Evolutionary conservation across 768 basidiomycete species (phyloP).

Genomic region (Auricularia auricula-judae): DNA sequence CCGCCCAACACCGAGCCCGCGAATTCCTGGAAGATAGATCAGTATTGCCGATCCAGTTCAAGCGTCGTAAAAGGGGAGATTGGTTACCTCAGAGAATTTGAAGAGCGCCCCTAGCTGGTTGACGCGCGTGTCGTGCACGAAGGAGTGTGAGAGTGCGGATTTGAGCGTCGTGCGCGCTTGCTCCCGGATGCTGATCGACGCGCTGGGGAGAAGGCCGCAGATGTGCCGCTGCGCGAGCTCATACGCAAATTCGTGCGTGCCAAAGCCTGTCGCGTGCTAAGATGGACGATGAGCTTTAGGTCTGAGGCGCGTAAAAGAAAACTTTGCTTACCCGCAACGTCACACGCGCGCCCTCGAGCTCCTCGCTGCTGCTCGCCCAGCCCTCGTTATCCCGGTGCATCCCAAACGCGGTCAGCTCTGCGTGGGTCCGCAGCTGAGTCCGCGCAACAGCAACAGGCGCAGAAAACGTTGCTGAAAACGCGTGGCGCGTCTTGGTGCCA

Average conservation of each 20-base stretch:
- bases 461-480: slow-evolving; percentile 61
- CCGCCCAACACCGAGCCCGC: slow-evolving; percentile 63
- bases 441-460: slow-evolving; percentile 39
- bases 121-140: slow-evolving; percentile 64
- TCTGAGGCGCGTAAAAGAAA: slow-evolving; percentile 27
- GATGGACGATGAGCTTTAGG: background rate
- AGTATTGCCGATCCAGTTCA: too few species aligned
- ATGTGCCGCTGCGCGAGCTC: slow-evolving; percentile 74
- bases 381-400: slow-evolving; percentile 70
- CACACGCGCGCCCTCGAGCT: slow-evolving; percentile 51
- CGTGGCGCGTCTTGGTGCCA: slow-evolving; percentile 78
- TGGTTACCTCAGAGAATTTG: slow-evolving; percentile 28
- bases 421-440: slow-evolving; percentile 49
- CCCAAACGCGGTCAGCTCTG: slow-evolving; percentile 61
- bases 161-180: slow-evolving; percentile 73
- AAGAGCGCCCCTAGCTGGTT: slow-evolving; percentile 51
- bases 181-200: slow-evolving; percentile 79
- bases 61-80: too few species aligned
- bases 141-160: slow-evolving; percentile 73
- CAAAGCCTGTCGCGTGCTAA: slow-evolving; percentile 2
- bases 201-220: slow-evolving; percentile 55
- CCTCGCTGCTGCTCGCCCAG: slow-evolving; percentile 64
- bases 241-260: slow-evolving; percentile 67
- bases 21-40: slow-evolving; percentile 26
- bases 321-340: slow-evolving; percentile 55